Evolutionary conservation across 306 rosid species (phyloP).

Genomic region (Benincasa hispida): DNA sequence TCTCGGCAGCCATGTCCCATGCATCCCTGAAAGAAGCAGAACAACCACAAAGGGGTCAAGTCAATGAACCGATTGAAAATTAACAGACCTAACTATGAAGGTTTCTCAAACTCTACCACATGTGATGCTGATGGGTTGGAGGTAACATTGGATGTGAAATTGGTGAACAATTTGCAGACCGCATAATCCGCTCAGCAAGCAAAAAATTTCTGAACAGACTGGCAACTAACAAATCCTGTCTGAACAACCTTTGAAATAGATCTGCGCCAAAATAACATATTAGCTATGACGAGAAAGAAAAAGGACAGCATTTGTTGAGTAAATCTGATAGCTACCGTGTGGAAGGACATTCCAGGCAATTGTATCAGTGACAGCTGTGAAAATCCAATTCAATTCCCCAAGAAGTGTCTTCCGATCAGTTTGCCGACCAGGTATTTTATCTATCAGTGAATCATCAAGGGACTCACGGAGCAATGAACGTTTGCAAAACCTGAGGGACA

Average conservation of each 20-base stretch:
- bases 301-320: background rate
- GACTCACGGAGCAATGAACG: slow-evolving; percentile 79
- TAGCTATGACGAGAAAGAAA: background rate
- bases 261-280: slow-evolving; percentile 39
- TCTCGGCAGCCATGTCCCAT: slow-evolving; percentile 99
- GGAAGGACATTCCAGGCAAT: slow-evolving; percentile 99
- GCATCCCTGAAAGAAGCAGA: slow-evolving; percentile 78
- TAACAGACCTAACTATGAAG: slow-evolving; percentile 12
- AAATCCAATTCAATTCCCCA: slow-evolving; percentile 98
- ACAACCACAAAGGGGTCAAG: slow-evolving; percentile 9
- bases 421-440: slow-evolving; percentile 92
- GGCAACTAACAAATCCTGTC: slow-evolving; percentile 94
- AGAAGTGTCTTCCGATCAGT: slow-evolving; percentile 89
- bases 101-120: slow-evolving; percentile 56
- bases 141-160: slow-evolving; percentile 86
- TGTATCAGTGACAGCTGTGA: slow-evolving; percentile 96
- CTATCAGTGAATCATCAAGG: slow-evolving; percentile 71
- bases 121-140: slow-evolving; percentile 96
- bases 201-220: slow-evolving; percentile 84
- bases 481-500: slow-evolving; percentile 64
- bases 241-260: slow-evolving; percentile 89
- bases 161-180: slow-evolving; percentile 96
- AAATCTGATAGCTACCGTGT: slow-evolving; percentile 43
- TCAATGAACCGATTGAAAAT: slow-evolving; percentile 5
- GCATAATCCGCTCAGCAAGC: slow-evolving; percentile 97